phyloP scores from a whole-genome alignment of 2,329 filamentous ascomycete species.

The Leptoxyphium fumago region DNA sequence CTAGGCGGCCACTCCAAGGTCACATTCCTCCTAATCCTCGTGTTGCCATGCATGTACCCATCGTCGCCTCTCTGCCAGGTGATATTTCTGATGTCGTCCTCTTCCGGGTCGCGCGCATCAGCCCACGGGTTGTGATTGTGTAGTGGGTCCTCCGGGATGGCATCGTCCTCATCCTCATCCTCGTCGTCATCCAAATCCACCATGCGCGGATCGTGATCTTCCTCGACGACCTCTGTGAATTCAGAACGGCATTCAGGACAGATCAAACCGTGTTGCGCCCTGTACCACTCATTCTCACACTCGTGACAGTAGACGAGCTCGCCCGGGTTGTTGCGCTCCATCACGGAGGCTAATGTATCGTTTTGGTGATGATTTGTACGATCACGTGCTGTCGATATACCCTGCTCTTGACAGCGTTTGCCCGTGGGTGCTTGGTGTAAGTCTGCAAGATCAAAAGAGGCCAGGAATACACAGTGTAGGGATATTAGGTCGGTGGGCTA shows the following conservation, averaged over 20 bases:
- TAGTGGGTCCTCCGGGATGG: constrained; percentile 18
- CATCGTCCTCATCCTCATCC: constrained; percentile 13
- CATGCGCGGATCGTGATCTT: constrained; percentile 48
- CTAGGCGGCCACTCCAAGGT: constrained; percentile 3
- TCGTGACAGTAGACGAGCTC: constrained; percentile 78
- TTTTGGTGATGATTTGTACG: no score
- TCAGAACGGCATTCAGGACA: constrained; percentile 71
- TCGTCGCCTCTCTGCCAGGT: not conserved
- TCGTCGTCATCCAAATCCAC: constrained; percentile 13
- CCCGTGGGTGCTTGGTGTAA: no score
- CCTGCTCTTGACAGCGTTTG: no score
- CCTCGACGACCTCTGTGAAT: constrained; percentile 59
- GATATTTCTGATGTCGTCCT: constrained; percentile 23
- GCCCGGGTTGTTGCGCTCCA: not conserved
- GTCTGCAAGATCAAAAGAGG: no score
- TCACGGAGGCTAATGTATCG: not conserved
- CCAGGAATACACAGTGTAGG: no score
- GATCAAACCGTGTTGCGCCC: constrained; percentile 49
- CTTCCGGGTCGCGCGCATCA: constrained; percentile 31
- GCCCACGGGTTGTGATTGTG: constrained; percentile 35
- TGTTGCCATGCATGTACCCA: not conserved
- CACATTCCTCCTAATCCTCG: not conserved
- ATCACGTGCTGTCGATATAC: no score
- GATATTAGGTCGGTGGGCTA: no score
- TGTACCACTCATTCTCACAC: constrained; percentile 70